A percentile compares a stretch with the other conserved stretches of the same genome.
These are phyloP conservation scores for Mycena latifolia DNA, from an alignment of 768 basidiomycete genomes.

Conservation along the genomic window DNA sequence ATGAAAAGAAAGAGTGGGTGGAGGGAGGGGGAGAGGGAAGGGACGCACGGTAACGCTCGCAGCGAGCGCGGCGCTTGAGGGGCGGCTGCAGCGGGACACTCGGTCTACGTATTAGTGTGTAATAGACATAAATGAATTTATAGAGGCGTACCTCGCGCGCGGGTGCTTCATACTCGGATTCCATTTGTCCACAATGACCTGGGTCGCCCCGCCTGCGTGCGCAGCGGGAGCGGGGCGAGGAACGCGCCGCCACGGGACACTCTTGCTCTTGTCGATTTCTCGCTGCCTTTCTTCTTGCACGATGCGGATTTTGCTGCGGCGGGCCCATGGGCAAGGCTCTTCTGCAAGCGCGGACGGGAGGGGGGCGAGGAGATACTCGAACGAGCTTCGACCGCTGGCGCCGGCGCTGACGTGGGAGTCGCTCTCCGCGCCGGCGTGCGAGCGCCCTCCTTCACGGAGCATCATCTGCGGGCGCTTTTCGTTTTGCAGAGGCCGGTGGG, in stretches of 20 bases:
- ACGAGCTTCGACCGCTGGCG: conserved; percentile 67
- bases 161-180: conserved; percentile 88
- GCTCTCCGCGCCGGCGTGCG: conserved; percentile 83
- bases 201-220: conserved; percentile 94
- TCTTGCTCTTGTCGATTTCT: no score
- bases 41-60: conserved; percentile 85
- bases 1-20: no score
- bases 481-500: conserved; percentile 62
- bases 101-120: conserved; percentile 52
- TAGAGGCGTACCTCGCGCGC: no score
- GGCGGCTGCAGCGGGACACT: conserved; percentile 91
- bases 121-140: no score
- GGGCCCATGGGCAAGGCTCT: conserved; percentile 52
- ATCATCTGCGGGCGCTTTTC: conserved; percentile 63
- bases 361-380: conserved; percentile 85
- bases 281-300: conserved; percentile 40
- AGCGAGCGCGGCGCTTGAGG: conserved; percentile 80
- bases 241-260: no score
- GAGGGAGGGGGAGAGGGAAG: no score
- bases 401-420: conserved; percentile 74
- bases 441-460: conserved; percentile 72
- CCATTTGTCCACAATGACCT: conserved; percentile 95
- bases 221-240: conserved; percentile 88
- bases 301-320: not conserved
- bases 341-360: conserved; percentile 77